Evolutionary conservation across 331 rosid genomes (phyloP).

Genomic region (Malus hybrid): DNA sequence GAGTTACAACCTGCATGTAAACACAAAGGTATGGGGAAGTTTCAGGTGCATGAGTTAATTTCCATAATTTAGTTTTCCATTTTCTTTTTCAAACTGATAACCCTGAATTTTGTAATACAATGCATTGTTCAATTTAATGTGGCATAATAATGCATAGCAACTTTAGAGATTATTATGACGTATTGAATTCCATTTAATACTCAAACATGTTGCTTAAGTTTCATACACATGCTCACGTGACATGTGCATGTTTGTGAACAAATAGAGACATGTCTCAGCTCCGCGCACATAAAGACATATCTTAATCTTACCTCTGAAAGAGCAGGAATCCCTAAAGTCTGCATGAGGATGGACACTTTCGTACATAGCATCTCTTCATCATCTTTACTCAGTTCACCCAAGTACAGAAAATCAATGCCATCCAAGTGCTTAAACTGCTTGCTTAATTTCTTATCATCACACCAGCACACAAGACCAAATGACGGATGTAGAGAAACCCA

Average conservation of each 20-base stretch:
- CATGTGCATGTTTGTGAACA: not conserved
- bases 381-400: slow-evolving; percentile 44
- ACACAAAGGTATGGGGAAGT: not conserved
- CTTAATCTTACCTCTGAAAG: slow-evolving; percentile 79
- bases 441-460: slow-evolving; percentile 58
- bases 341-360: slow-evolving; percentile 58
- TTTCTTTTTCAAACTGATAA: not conserved
- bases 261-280: slow-evolving; percentile 1
- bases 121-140: not conserved
- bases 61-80: not conserved
- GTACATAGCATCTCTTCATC: slow-evolving; percentile 38
- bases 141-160: not conserved
- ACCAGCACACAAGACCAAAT: slow-evolving; percentile 81
- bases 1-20: slow-evolving; percentile 75
- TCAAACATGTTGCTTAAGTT: not conserved
- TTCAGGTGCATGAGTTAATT: not conserved
- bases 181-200: not conserved
- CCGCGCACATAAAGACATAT: not conserved
- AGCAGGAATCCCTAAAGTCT: slow-evolving; percentile 70
- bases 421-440: slow-evolving; percentile 61
- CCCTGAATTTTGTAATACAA: not conserved
- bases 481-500: slow-evolving; percentile 93
- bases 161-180: not conserved
- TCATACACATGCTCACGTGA: not conserved
- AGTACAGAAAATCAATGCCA: slow-evolving; percentile 58